Evolutionary conservation across 495 filamentous ascomycete species (phyloP), one percentile per base, ranked within the genome.

Genomic region (Aspergillus taichungensis): DNA sequence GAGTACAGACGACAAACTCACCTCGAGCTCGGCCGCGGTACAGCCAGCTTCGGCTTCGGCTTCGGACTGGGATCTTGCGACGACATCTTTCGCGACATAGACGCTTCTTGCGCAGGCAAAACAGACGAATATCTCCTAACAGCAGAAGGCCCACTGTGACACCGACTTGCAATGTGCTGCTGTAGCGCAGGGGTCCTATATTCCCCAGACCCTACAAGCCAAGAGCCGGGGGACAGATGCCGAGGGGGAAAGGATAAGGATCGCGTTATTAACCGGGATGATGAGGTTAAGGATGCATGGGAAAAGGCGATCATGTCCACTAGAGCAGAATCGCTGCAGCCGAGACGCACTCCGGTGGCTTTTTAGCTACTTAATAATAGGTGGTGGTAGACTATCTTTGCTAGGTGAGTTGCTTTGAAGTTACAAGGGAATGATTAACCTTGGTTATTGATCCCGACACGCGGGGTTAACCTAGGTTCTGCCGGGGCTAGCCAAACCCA

Each of bases 11-110:
- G 4, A 24, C 18, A 24, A 24, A 35, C 42, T 39, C 34, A 62
- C 61, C 59, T 62, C 34, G 61, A 59, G 37, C 67, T 73, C 6
- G 69, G 69, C 38, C 66, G 47, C 9, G 69, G 57, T 10, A 62
- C 40, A 9, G 64, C 52, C 5, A 57, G 55, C 34, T 46, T 34
- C 36, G 51, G 54, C 39, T 65, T 60, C 28, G 49, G 43, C 7
- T 50, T 53, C 8, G 46, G 45, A 30, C 14, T 38, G 34, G 9
- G 30, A 35, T 37, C 56, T 56, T 44, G 43, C n/a, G 32, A 38
- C 12, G 49, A 30, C 57, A 54, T 62, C 42, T 63, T 49, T 27
- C 44, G 33, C n/a, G 40, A 24, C 14, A 45, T 10, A 45, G 42
- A 34, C 1, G 47, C 12, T 5, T 24, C 14, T 6, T 49, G 40